These are phyloP conservation scores for Pseudogymnoascus sp. DNA, from an alignment of 2,329 filamentous ascomycete species.

Conservation along the genomic window DNA sequence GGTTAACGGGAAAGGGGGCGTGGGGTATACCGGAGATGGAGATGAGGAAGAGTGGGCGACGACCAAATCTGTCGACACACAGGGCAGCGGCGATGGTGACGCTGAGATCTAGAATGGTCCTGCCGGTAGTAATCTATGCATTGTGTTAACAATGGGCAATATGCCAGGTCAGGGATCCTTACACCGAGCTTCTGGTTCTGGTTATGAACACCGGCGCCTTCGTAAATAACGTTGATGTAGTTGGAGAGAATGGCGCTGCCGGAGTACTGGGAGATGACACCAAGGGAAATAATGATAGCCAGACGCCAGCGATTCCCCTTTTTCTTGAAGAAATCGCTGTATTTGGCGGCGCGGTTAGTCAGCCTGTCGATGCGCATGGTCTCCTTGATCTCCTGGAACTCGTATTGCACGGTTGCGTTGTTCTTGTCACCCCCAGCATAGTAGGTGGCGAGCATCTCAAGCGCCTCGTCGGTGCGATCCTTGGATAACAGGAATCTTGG, in stretches of 20 bases:
- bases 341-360: slow-evolving; percentile 30
- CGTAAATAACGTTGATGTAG: not conserved
- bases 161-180: slow-evolving; percentile 21
- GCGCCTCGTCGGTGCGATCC: slow-evolving; percentile 44
- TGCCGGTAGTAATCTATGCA: slow-evolving; percentile 30
- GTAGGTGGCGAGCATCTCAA: slow-evolving; percentile 44
- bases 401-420: slow-evolving; percentile 41
- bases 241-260: slow-evolving; percentile 1
- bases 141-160: not conserved
- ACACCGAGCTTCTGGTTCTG: slow-evolving; percentile 46
- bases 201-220: not conserved
- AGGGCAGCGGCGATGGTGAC: not conserved
- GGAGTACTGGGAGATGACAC: not conserved
- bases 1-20: not conserved
- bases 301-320: slow-evolving; percentile 4
- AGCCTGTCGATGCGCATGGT: slow-evolving; percentile 18
- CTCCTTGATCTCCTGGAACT: slow-evolving; percentile 29
- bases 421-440: slow-evolving; percentile 47
- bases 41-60: slow-evolving; percentile 2
- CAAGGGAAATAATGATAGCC: not conserved
- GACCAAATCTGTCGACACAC: slow-evolving; percentile 10
- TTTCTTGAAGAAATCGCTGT: slow-evolving; percentile 37
- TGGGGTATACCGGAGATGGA: not conserved
- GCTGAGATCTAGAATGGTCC: slow-evolving; percentile 37
- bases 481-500: slow-evolving; percentile 53